A percentile compares a stretch with the other conserved stretches of the same genome.
phyloP scores from a whole-genome alignment of 768 basidiomycete species.

The Chiua virens region DNA sequence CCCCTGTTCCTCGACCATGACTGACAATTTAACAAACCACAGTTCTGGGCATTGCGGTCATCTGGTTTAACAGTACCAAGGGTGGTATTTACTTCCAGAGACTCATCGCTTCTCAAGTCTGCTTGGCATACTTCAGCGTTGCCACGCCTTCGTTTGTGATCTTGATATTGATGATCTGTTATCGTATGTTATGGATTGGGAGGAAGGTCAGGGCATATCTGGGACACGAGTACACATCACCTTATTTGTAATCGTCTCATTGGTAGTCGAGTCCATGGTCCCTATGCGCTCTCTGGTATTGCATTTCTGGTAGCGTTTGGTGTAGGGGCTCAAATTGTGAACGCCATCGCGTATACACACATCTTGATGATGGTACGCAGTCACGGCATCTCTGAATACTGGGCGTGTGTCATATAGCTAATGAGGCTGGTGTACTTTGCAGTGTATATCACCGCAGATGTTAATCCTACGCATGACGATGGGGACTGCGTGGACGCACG shows the following conservation, averaged over 20 bases:
- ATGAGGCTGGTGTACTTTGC: neutral
- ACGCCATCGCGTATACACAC: neutral
- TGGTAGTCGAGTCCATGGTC: constrained; percentile 18
- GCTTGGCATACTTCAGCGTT: too few relatives aligned
- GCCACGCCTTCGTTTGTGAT: too few relatives aligned
- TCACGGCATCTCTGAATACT: neutral
- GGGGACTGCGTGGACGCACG: neutral
- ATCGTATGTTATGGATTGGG: too few relatives aligned
- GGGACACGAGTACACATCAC: constrained; percentile 1
- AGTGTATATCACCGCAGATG: constrained; percentile 16
- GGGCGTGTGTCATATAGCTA: too few relatives aligned
- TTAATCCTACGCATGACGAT: constrained; percentile 11
- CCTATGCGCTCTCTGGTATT: constrained; percentile 6
- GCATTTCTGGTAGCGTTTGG: constrained; percentile 9
- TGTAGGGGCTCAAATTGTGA: neutral
- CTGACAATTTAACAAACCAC: too few relatives aligned
- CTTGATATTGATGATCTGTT: too few relatives aligned
- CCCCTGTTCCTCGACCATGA: too few relatives aligned
- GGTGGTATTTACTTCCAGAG: too few relatives aligned
- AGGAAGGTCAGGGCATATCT: neutral
- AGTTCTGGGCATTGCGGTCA: too few relatives aligned
- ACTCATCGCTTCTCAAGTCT: too few relatives aligned
- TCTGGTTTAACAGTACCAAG: too few relatives aligned
- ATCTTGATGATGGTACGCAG: constrained; percentile 1
- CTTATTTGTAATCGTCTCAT: neutral